These are phyloP conservation scores for Aureobasidium mangrovei DNA, from an alignment of 2,329 filamentous ascomycete genomes.

Conservation along the genomic window DNA sequence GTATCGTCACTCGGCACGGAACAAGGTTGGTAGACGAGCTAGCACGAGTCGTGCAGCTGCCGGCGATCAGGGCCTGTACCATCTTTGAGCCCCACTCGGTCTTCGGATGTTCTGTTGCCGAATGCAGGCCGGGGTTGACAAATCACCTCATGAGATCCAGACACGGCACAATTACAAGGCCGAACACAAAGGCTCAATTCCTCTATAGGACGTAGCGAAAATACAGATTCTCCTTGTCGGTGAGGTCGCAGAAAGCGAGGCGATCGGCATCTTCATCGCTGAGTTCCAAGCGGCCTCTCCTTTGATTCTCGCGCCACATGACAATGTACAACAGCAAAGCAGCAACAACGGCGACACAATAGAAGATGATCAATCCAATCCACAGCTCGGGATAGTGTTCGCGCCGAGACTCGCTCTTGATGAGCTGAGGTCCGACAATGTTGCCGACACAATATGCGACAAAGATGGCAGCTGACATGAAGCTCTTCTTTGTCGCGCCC, in stretches of 20 bases:
- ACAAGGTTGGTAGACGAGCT: no score
- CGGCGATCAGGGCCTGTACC: no score
- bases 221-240: slow-evolving; percentile 48
- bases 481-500: slow-evolving; percentile 68
- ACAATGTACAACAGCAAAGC: slow-evolving; percentile 50
- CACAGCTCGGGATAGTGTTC: slow-evolving; percentile 64
- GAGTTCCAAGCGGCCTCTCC: slow-evolving; percentile 39
- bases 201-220: slow-evolving; percentile 40
- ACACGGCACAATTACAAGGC: no score
- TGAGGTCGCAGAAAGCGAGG: slow-evolving; percentile 51
- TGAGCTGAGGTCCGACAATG: slow-evolving; percentile 65
- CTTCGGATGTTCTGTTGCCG: no score
- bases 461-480: slow-evolving; percentile 65
- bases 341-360: slow-evolving; percentile 57
- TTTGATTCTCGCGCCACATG: slow-evolving; percentile 50
- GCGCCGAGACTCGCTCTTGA: slow-evolving; percentile 55
- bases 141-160: background rate
- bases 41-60: no score
- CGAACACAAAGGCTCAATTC: background rate
- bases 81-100: no score
- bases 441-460: slow-evolving; percentile 69
- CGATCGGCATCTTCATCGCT: slow-evolving; percentile 56
- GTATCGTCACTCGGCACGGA: no score
- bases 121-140: no score
- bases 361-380: slow-evolving; percentile 59